These are phyloP conservation scores for Passiflora organensis DNA, from an alignment of 345 rosid species.

Conservation along the genomic window DNA sequence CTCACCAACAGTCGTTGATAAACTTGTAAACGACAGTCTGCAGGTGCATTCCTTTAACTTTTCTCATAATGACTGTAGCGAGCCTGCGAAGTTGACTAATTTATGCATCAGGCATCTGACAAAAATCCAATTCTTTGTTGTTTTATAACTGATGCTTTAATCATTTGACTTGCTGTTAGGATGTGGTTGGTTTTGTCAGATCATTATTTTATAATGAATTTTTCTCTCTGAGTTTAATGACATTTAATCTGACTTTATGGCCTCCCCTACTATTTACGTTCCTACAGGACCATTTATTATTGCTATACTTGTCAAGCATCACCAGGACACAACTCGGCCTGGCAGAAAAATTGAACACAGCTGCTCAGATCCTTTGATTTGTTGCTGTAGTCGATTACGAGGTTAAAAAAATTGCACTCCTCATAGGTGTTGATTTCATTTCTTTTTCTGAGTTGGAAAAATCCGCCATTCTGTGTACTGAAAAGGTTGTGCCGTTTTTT, in stretches of 20 bases:
- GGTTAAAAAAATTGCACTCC: neutral
- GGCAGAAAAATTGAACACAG: constrained; percentile 89
- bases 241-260: neutral
- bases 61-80: no score
- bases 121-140: no score
- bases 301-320: constrained; percentile 85
- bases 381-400: no score
- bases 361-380: constrained; percentile 68
- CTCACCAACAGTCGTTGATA: constrained; percentile 69
- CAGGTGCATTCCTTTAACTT: constrained; percentile 44
- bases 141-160: neutral
- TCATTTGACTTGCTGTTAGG: neutral
- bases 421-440: neutral
- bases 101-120: no score
- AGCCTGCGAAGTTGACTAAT: no score
- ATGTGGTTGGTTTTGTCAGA: no score
- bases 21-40: constrained; percentile 74
- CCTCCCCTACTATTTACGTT: neutral
- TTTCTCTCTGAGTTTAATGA: no score
- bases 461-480: neutral
- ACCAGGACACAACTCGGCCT: constrained; percentile 85
- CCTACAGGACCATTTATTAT: constrained; percentile 67
- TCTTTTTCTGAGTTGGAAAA: neutral
- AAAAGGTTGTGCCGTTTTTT: constrained; percentile 4
- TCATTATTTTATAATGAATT: no score